Percentiles rank a stretch among this genome's conserved stretches.
phyloP scores from a whole-genome alignment of 2,329 filamentous ascomycete genomes.

The Chaetomiaceae sp. region DNA sequence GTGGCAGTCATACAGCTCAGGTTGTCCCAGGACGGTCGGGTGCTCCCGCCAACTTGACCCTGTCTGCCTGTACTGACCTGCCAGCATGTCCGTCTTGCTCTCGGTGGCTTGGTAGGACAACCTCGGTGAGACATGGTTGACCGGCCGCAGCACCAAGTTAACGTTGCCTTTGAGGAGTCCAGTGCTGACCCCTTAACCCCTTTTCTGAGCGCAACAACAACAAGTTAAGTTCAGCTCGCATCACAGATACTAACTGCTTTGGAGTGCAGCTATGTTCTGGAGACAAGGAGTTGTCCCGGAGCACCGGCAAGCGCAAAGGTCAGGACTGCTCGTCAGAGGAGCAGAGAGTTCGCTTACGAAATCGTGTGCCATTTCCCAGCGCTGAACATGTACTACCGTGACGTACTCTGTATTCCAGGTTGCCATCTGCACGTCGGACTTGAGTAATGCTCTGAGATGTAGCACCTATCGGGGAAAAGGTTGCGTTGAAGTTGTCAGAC shows the following conservation, averaged over 20 bases:
- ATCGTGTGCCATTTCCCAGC: neutral
- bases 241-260: no score
- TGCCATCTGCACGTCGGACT: neutral
- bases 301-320: no score
- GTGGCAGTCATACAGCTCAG: slow-evolving; percentile 4
- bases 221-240: no score
- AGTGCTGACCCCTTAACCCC: neutral
- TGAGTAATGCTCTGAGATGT: neutral
- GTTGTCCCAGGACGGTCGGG: neutral
- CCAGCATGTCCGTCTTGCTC: no score
- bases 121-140: neutral
- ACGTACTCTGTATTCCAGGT: slow-evolving; percentile 4
- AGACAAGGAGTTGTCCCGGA: no score
- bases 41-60: neutral
- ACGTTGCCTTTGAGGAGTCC: neutral
- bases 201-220: no score
- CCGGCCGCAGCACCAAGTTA: slow-evolving; percentile 2
- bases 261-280: no score
- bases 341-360: neutral
- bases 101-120: slow-evolving; percentile 3
- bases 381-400: neutral
- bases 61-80: neutral
- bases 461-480: neutral
- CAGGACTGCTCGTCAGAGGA: neutral
- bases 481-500: neutral